Evolutionary conservation across 306 rosid species (phyloP), one percentile per base, ranked within the genome.

Genomic region (Lathyrus sativus): DNA sequence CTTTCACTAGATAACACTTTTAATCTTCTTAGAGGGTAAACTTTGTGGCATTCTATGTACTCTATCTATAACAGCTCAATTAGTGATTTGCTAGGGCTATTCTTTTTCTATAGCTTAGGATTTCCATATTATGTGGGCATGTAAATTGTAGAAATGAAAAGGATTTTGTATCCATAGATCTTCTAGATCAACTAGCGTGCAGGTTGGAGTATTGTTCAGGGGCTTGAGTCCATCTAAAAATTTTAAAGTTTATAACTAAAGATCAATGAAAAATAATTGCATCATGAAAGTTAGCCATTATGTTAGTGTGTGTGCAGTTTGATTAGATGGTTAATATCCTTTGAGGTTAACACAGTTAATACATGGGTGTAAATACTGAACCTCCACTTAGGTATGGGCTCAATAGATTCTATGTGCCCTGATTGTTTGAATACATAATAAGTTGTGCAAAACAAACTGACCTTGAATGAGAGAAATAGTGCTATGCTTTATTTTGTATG

Each of bases 331-430:
- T 60, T 68, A n/a, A n/a, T n/a, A n/a, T n/a, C n/a, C n/a, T n/a
- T n/a, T n/a, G n/a, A n/a, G n/a, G n/a, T n/a, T n/a, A 33, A 61
- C 65, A 35, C 37, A n/a, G 65, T 68, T 53, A 62, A 62, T 69
- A 35, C 41, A 33, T 19, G 11, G 48, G 3, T 2, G 11, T 74
- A 39, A 41, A 54, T 44, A 43, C 54, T 10, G 24, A 41, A 49
- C 48, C 48, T 73, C 37, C 58, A 42, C 46, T 46, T 67, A 41
- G 37, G 54, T 6, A 70, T 33, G 22, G 15, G 35, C 68, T 35
- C 42, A 57, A 5, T 37, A 29, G 41, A 49, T 62, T 60, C 50
- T 55, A 33, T 74, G 19, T 14, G 37, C 35, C 67, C 67, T 19
- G 7, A 44, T 53, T 26, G n/a, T 48, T 28, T 75, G 56, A 15